Conservation (phyloP, 768 basidiomycete species). For the Obba rivulosa region DNA sequence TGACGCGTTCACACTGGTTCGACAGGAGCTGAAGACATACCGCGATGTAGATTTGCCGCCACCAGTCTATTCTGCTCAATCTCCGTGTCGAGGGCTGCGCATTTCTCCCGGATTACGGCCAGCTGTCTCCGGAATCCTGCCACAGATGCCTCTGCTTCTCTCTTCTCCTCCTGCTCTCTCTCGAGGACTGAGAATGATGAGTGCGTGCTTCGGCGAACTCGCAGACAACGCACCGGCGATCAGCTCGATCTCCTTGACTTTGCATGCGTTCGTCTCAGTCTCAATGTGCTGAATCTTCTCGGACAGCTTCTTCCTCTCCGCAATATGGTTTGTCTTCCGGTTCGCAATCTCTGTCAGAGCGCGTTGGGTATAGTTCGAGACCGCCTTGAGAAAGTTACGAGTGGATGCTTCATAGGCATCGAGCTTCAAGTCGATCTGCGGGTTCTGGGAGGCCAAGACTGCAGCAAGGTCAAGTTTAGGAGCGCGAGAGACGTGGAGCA, state of each 20-base stretch:
- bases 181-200: conserved; percentile 45
- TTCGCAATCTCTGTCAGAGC: conserved; percentile 67
- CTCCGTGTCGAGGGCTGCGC: conserved; percentile 54
- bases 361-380: conserved; percentile 66
- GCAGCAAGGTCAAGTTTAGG: conserved; percentile 60
- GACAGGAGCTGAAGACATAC: conserved; percentile 29
- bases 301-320: conserved; percentile 54
- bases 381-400: conserved; percentile 66
- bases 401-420: conserved; percentile 61
- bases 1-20: background rate
- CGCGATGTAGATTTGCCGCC: conserved; percentile 59
- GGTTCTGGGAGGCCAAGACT: conserved; percentile 45
- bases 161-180: conserved; percentile 66
- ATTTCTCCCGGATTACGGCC: conserved; percentile 54
- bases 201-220: background rate
- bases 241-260: conserved; percentile 74
- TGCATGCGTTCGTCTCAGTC: conserved; percentile 67
- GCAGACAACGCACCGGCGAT: conserved; percentile 54
- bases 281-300: conserved; percentile 65
- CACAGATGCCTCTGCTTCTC: conserved; percentile 60
- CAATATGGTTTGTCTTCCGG: conserved; percentile 53
- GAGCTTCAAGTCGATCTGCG: conserved; percentile 60
- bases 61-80: conserved; percentile 67
- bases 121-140: conserved; percentile 63
- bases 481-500: conserved; percentile 18